Conservation (phyloP, 2,329 filamentous ascomycete genomes). For the Paraconiothyrium sp. region DNA sequence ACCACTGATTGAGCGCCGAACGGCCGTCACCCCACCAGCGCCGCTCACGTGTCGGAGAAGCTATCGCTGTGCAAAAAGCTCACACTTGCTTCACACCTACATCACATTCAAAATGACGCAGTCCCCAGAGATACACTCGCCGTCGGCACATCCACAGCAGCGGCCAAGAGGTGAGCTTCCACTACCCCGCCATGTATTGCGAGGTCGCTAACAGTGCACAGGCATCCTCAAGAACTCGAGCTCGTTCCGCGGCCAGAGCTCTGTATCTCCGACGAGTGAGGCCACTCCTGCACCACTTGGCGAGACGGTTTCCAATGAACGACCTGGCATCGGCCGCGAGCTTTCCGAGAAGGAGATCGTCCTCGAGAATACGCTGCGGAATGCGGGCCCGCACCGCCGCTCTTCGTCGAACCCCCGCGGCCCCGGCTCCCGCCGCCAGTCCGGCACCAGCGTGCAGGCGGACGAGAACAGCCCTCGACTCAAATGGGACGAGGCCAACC, state of each 20-base stretch:
- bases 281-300: constrained; percentile 39
- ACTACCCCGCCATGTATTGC: constrained; percentile 10
- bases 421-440: constrained; percentile 77
- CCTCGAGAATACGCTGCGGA: constrained; percentile 91
- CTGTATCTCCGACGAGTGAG: constrained; percentile 57
- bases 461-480: constrained; percentile 76
- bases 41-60: constrained; percentile 17
- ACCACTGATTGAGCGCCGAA: constrained; percentile 3
- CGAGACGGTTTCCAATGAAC: constrained; percentile 44
- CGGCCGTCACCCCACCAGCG: constrained; percentile 19
- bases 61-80: constrained; percentile 5
- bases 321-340: constrained; percentile 59
- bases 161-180: constrained; percentile 55
- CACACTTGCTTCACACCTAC: constrained; percentile 11
- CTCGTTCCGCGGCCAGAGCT: constrained; percentile 66
- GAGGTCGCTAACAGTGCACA: constrained; percentile 51
- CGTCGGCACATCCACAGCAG: constrained; percentile 47
- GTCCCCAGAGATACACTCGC: constrained; percentile 47
- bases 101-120: constrained; percentile 43
- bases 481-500: constrained; percentile 98
- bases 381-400: constrained; percentile 84
- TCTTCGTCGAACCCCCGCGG: constrained; percentile 78
- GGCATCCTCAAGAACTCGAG: constrained; percentile 92
- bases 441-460: constrained; percentile 60
- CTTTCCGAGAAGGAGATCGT: constrained; percentile 86